Evolutionary conservation across 768 basidiomycete genomes (phyloP).

Genomic region (Dentipellis fragilis): DNA sequence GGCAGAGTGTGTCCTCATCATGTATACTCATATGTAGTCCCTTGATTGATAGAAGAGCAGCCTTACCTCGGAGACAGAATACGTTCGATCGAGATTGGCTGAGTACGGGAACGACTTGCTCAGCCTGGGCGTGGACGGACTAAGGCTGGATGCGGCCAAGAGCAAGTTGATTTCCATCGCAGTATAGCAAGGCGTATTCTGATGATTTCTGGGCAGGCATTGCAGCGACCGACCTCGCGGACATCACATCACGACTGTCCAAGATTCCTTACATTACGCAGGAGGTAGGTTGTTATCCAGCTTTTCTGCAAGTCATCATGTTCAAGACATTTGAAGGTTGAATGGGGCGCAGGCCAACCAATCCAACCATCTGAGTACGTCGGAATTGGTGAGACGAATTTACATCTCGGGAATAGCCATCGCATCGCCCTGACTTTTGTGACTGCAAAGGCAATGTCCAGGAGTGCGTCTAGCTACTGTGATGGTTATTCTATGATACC

Average conservation of each 20-base stretch:
- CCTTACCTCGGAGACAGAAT: slow-evolving; percentile 51
- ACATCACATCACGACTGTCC: slow-evolving; percentile 38
- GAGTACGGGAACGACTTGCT: slow-evolving; percentile 50
- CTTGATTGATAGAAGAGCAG: slow-evolving; percentile 19
- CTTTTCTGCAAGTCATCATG: not conserved
- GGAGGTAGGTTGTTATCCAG: slow-evolving; percentile 26
- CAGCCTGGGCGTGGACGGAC: slow-evolving; percentile 51
- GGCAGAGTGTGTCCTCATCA: slow-evolving; percentile 25
- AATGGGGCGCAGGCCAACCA: slow-evolving; percentile 39
- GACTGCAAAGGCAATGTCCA: slow-evolving; percentile 44
- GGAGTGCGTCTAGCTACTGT: slow-evolving; percentile 28
- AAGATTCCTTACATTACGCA: slow-evolving; percentile 48
- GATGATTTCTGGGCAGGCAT: slow-evolving; percentile 34
- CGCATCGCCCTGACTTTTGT: not conserved
- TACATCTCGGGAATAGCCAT: not conserved
- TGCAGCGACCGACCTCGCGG: slow-evolving; percentile 37
- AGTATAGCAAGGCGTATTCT: not conserved
- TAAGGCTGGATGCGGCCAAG: slow-evolving; percentile 58
- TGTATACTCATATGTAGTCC: not conserved
- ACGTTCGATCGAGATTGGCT: slow-evolving; percentile 46
- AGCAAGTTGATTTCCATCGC: slow-evolving; percentile 24
- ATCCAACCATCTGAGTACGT: slow-evolving; percentile 47
- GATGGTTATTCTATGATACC: not conserved
- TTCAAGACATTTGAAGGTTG: slow-evolving; percentile 8
- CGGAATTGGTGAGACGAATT: slow-evolving; percentile 28